Evolutionary conservation across 2,329 filamentous ascomycete genomes (phyloP), one percentile per base, ranked within the genome.

Genomic region (Triangularia setosa): DNA sequence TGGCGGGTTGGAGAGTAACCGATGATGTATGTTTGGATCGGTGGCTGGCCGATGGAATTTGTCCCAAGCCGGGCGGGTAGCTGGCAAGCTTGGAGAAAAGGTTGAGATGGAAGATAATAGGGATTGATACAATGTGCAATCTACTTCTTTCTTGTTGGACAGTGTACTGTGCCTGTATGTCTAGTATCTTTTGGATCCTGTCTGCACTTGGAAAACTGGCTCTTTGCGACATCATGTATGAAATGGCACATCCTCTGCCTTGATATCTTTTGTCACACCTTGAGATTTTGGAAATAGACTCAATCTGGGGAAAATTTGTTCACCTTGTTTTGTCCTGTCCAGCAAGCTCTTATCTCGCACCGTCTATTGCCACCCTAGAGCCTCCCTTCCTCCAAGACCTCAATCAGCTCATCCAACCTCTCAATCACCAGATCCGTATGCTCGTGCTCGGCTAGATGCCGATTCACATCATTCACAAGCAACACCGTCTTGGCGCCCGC

Each of bases 401-500:
- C 81, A 61, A 95, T 85, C 69, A 97, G 76, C 65, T 96, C 91
- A 73, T 96, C 92, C 65, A 96, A 75, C 40, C 84, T 82, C 67
- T 78, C 75, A 60, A 97, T 89, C 11, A 87, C 88, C 55, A 94
- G 72, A 76, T 96, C 92, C 0, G 92, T 96, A 75, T 92, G 86
- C 68, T 87, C 84, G 73, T 96, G 90, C 24, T 85, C 81, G 7
- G 82, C 85, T 64, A 97, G 74, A 68, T 89, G 83, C 62, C 76
- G 76, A 73, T 97, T 97, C n/a, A 84, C 88, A n/a, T 91, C 87
- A 72, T 96, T 96, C 16, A 90, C 83, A 54, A 99, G 80, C 73
- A 98, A 74, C n/a, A 98, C 93, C 0, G 95, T 98, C 33, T 92
- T 90, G 1, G 93, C 92, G 0, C 94, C 94, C 0, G 94, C 94